Percentiles rank a stretch among this genome's conserved stretches.
phyloP scores from a whole-genome alignment of 768 basidiomycete genomes.

The Boletus patriciae region DNA sequence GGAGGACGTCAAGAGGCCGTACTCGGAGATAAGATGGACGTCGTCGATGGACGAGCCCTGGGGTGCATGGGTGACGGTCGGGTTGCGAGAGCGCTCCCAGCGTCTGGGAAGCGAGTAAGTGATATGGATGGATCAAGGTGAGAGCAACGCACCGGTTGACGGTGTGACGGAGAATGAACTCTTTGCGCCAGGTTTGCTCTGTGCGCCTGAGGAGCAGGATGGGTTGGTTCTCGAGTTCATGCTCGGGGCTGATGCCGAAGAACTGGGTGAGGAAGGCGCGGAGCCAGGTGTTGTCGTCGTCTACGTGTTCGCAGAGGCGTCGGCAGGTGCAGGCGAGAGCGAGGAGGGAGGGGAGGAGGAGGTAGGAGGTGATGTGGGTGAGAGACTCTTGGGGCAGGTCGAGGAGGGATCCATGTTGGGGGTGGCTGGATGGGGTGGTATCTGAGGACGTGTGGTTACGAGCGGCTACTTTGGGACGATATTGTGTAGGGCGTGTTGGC shows the following conservation, averaged over 20 bases:
- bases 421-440: constrained; percentile 20
- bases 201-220: constrained; percentile 55
- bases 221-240: constrained; percentile 46
- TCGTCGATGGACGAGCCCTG: constrained; percentile 54
- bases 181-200: constrained; percentile 65
- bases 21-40: constrained; percentile 59
- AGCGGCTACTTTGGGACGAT: constrained; percentile 38
- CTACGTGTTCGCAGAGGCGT: constrained; percentile 61
- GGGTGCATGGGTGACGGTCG: constrained; percentile 64
- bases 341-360: constrained; percentile 62
- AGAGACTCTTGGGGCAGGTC: constrained; percentile 69
- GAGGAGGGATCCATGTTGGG: constrained; percentile 57
- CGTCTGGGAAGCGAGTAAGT: constrained; percentile 45
- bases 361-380: constrained; percentile 71
- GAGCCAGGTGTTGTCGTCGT: constrained; percentile 78
- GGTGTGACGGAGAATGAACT: constrained; percentile 60
- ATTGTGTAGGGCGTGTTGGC: constrained; percentile 55
- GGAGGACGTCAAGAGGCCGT: constrained; percentile 60
- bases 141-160: constrained; percentile 48
- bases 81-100: constrained; percentile 64
- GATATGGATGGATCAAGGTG: not conserved
- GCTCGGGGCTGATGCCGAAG: constrained; percentile 65
- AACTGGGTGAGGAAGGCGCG: constrained; percentile 70
- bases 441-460: constrained; percentile 29
- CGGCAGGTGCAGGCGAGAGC: constrained; percentile 54